Conservation (phyloP, 2,329 filamentous ascomycete species). For the Trichoderma atrobrunneum region DNA sequence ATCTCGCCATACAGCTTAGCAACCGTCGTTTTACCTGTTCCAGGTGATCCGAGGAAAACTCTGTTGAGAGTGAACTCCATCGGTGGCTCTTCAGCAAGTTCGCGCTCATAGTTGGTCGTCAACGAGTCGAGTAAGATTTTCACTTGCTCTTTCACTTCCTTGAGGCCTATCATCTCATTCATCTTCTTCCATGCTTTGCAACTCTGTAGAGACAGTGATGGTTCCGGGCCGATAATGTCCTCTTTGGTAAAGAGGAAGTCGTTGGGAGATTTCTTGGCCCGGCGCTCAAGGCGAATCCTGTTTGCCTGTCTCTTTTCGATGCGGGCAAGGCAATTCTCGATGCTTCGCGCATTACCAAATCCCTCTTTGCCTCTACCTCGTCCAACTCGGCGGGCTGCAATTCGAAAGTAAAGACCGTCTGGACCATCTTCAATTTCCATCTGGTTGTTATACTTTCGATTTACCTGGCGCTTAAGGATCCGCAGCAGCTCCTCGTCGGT, state of each 20-base stretch:
- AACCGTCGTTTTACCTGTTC: slow-evolving; percentile 74
- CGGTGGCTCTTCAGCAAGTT: slow-evolving; percentile 58
- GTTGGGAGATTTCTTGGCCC: slow-evolving; percentile 42
- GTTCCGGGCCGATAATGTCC: slow-evolving; percentile 71
- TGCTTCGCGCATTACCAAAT: slow-evolving; percentile 69
- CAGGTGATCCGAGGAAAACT: slow-evolving; percentile 69
- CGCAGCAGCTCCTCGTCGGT: slow-evolving; percentile 59
- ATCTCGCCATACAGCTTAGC: slow-evolving; percentile 71
- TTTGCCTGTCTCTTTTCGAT: slow-evolving; percentile 59
- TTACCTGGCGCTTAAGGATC: slow-evolving; percentile 57
- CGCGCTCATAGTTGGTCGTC: slow-evolving; percentile 62
- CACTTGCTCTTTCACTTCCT: slow-evolving; percentile 61
- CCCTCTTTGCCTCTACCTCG: slow-evolving; percentile 60
- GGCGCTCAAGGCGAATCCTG: slow-evolving; percentile 50
- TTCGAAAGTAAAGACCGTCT: slow-evolving; percentile 60
- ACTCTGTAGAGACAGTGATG: slow-evolving; percentile 47
- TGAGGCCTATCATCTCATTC: slow-evolving; percentile 56
- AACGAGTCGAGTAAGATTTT: slow-evolving; percentile 58
- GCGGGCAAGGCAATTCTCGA: slow-evolving; percentile 58
- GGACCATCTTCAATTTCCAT: slow-evolving; percentile 61
- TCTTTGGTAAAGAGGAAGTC: slow-evolving; percentile 61
- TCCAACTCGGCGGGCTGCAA: slow-evolving; percentile 61
- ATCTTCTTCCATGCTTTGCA: slow-evolving; percentile 58
- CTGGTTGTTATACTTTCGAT: slow-evolving; percentile 48
- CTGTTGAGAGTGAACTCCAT: slow-evolving; percentile 64